phyloP scores from a whole-genome alignment of 805 yeast species.

The Starmerella roubikii region DNA sequence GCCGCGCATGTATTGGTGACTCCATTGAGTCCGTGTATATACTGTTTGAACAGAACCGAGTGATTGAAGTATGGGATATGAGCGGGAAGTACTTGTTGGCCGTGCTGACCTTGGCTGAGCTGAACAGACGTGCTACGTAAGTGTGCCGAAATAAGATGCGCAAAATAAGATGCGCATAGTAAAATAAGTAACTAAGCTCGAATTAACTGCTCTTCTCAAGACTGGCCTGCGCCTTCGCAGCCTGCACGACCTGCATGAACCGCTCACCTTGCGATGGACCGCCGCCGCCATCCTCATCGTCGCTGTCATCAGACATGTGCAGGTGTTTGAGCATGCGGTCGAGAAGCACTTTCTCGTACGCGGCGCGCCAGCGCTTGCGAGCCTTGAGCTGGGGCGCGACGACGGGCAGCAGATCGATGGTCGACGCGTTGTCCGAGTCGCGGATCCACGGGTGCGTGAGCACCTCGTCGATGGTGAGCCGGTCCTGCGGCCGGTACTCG shows the following conservation, averaged over 20 bases:
- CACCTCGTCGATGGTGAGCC: conserved; percentile 70
- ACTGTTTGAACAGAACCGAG: background rate
- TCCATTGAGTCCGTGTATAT: background rate
- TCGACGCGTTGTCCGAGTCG: conserved; percentile 32
- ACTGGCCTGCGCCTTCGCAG: conserved; percentile 14
- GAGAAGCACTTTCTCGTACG: conserved; percentile 70
- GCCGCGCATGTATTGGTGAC: conserved; percentile 4
- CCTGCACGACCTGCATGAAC: conserved; percentile 16
- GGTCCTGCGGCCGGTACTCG: conserved; percentile 57
- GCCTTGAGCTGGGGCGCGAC: conserved; percentile 75
- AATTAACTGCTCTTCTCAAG: conserved; percentile 7
- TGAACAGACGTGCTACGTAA: background rate
- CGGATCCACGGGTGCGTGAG: conserved; percentile 72
- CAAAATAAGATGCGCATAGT: background rate
- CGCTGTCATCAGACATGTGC: conserved; percentile 37
- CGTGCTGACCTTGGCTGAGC: background rate
- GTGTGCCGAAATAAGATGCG: background rate
- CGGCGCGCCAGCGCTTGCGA: conserved; percentile 69
- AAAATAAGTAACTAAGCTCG: too few species aligned
- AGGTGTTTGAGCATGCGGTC: conserved; percentile 65
- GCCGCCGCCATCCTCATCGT: conserved; percentile 26
- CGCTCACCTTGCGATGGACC: conserved; percentile 6
- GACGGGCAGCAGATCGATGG: conserved; percentile 62
- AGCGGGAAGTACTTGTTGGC: background rate
- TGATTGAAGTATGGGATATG: conserved; percentile 1